Percentiles rank a stretch among this genome's conserved stretches.
Conservation (phyloP, 192 early-diverging fungal genomes). For the Linderina pennispora region DNA sequence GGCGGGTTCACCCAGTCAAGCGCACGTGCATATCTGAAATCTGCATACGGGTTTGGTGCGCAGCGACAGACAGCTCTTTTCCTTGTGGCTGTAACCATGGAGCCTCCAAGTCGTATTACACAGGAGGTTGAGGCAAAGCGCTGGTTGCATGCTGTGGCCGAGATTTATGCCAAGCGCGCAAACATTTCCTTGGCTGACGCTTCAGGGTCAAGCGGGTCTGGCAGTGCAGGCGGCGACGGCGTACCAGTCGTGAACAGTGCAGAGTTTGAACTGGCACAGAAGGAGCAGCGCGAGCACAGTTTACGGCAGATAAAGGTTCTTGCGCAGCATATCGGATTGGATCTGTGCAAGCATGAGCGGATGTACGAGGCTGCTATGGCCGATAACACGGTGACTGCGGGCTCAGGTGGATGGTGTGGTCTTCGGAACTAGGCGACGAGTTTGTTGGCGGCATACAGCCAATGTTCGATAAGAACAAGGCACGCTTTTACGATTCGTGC, state of each 20-base stretch:
- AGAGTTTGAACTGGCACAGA: constrained; percentile 74
- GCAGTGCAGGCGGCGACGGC: no score
- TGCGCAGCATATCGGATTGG: constrained; percentile 73
- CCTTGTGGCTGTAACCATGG: constrained; percentile 72
- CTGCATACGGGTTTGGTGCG: constrained; percentile 66
- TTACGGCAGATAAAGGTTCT: constrained; percentile 79
- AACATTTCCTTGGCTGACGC: no score
- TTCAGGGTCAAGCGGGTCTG: no score
- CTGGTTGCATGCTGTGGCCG: constrained; percentile 68
- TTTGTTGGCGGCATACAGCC: constrained; percentile 73
- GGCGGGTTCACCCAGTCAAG: constrained; percentile 75
- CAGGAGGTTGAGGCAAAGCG: constrained; percentile 67
- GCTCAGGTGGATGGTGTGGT: constrained; percentile 67
- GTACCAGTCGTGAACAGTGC: constrained; percentile 87
- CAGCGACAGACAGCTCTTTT: constrained; percentile 71
- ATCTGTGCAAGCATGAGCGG: constrained; percentile 67
- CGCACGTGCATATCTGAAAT: constrained; percentile 65
- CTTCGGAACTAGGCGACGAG: constrained; percentile 78
- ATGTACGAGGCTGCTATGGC: constrained; percentile 56
- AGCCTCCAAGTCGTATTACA: constrained; percentile 71
- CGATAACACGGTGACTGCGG: constrained; percentile 57
- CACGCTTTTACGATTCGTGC: constrained; percentile 85
- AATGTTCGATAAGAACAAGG: constrained; percentile 71
- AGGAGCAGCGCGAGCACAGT: constrained; percentile 63
- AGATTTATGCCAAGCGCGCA: constrained; percentile 65